Evolutionary conservation across 179 eudicot species (phyloP).

Genomic region (Silene coronaria): DNA sequence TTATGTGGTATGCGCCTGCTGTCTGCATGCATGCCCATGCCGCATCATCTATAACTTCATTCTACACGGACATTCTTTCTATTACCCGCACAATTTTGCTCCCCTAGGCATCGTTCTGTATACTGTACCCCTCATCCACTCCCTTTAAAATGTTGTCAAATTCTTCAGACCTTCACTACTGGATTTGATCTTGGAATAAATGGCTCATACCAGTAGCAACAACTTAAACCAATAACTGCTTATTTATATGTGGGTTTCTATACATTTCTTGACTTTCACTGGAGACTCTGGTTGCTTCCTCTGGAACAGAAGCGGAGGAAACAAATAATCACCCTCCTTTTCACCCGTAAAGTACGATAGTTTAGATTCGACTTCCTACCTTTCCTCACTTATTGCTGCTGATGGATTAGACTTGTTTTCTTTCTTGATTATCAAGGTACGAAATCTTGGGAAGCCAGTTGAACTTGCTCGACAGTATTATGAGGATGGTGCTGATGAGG

Average conservation of each 20-base stretch:
- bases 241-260: background rate
- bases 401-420: background rate
- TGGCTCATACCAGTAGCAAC: background rate
- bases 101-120: background rate
- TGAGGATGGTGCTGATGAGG: slow-evolving; percentile 99
- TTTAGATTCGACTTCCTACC: too few species aligned
- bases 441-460: slow-evolving; percentile 98
- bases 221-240: background rate
- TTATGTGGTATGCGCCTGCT: background rate
- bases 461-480: slow-evolving; percentile 95
- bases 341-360: too few species aligned
- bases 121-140: background rate
- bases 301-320: too few species aligned
- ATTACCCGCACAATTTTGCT: background rate
- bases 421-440: slow-evolving; percentile 46
- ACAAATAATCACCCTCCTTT: too few species aligned
- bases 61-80: background rate
- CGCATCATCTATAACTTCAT: background rate
- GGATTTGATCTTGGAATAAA: background rate
- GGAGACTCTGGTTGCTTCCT: background rate
- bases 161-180: background rate
- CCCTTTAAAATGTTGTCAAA: background rate
- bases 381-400: background rate
- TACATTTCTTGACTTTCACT: background rate
- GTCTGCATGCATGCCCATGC: background rate